Evolutionary conservation across 1,139 yeast genomes (phyloP).

Genomic region (Sugiyamaella paludigena): DNA sequence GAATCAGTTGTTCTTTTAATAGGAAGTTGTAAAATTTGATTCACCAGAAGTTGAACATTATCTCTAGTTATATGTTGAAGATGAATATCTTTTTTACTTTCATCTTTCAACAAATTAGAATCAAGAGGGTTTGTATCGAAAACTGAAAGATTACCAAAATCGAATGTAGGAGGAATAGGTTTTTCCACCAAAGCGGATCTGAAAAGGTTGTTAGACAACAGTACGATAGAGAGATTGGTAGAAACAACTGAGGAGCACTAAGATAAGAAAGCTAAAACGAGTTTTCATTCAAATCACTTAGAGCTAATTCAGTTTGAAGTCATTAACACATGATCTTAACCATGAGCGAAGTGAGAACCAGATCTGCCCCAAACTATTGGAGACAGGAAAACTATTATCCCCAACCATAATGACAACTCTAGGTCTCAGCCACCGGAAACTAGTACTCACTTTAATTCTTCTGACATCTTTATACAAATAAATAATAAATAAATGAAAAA

Average conservation of each 20-base stretch:
- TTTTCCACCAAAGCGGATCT: constrained; percentile 85
- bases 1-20: constrained; percentile 80
- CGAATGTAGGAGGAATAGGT: constrained; percentile 80
- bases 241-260: too few relatives aligned
- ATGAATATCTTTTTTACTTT: constrained; percentile 59
- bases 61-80: constrained; percentile 77
- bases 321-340: too few relatives aligned
- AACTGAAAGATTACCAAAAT: constrained; percentile 82
- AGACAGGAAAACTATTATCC: too few relatives aligned
- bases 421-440: background rate
- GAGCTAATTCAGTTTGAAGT: too few relatives aligned
- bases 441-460: constrained; percentile 9
- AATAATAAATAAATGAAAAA: too few relatives aligned
- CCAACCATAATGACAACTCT: too few relatives aligned
- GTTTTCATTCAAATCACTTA: too few relatives aligned
- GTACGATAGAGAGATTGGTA: background rate
- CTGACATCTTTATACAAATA: constrained; percentile 2
- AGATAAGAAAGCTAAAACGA: background rate
- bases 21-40: constrained; percentile 87
- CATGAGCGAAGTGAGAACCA: too few relatives aligned
- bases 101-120: constrained; percentile 66
- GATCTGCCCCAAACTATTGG: too few relatives aligned
- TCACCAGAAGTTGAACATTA: constrained; percentile 84
- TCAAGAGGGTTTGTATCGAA: constrained; percentile 80
- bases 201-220: constrained; percentile 12